These are phyloP conservation scores for Paecilomyces sp. DNA, from an alignment of 2,329 filamentous ascomycete genomes.

Conservation along the genomic window DNA sequence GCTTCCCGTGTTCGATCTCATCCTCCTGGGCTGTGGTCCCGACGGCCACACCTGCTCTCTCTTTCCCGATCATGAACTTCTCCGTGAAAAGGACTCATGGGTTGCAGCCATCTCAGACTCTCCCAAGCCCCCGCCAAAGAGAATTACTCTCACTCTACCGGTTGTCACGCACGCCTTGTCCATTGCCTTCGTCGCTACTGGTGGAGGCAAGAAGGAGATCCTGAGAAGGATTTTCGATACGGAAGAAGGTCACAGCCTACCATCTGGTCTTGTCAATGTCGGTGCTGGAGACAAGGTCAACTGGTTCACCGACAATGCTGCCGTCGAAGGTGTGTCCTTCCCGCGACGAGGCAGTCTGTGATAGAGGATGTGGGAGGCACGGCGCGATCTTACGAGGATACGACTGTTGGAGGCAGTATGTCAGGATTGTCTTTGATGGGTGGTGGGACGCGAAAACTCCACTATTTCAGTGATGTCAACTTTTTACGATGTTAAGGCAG, in stretches of 20 bases:
- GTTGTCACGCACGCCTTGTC: slow-evolving; percentile 81
- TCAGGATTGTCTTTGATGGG: too few relatives aligned
- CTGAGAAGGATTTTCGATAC: slow-evolving; percentile 86
- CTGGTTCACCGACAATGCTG: slow-evolving; percentile 89
- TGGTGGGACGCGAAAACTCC: neutral
- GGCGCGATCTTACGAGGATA: neutral
- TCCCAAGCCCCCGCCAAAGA: slow-evolving; percentile 83
- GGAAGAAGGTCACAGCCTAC: slow-evolving; percentile 64
- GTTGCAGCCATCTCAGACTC: slow-evolving; percentile 87
- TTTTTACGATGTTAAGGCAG: neutral
- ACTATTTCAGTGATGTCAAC: neutral
- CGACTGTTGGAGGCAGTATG: too few relatives aligned
- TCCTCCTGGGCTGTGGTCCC: slow-evolving; percentile 87
- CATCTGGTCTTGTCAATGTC: slow-evolving; percentile 82
- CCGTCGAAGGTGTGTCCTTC: slow-evolving; percentile 77
- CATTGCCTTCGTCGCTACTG: slow-evolving; percentile 88
- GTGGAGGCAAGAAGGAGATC: slow-evolving; percentile 80
- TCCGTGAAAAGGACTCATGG: slow-evolving; percentile 85
- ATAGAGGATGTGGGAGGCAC: slow-evolving; percentile 8
- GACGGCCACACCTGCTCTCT: slow-evolving; percentile 97
- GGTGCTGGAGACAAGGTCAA: slow-evolving; percentile 76
- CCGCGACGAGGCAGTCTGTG: slow-evolving; percentile 64
- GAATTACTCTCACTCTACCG: slow-evolving; percentile 87
- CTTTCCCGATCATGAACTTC: slow-evolving; percentile 81
- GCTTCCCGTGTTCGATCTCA: slow-evolving; percentile 87